These are phyloP conservation scores for Rheum nobile DNA, from an alignment of 148 eudicot species.

Conservation along the genomic window DNA sequence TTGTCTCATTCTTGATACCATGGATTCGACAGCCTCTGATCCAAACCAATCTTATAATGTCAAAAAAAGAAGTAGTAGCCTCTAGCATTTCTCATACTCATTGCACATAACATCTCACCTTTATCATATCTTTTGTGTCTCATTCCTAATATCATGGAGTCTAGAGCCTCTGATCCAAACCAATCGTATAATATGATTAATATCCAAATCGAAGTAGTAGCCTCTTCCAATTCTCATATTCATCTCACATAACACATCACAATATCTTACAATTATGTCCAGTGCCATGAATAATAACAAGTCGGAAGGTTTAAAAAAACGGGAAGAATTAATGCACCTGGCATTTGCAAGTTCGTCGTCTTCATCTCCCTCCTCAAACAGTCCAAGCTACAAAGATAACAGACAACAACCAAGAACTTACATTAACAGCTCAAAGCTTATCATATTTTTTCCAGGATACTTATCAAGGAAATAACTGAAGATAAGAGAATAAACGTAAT, in stretches of 20 bases:
- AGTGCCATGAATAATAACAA: not conserved
- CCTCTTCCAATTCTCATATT: not conserved
- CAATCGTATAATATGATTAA: not conserved
- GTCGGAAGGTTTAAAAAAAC: not conserved
- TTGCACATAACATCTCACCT: not conserved
- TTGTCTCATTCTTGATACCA: too few relatives aligned
- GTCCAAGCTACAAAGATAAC: conserved; percentile 40
- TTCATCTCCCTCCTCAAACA: conserved; percentile 36
- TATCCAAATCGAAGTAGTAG: not conserved
- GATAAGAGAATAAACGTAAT: not conserved
- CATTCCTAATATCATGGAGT: not conserved
- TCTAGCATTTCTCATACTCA: not conserved
- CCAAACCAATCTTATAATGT: too few relatives aligned
- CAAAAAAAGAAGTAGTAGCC: not conserved
- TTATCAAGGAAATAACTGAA: not conserved
- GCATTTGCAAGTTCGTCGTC: conserved; percentile 24
- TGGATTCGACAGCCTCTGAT: too few relatives aligned
- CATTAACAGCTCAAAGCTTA: not conserved
- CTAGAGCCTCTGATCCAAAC: not conserved
- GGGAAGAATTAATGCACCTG: conserved; percentile 26
- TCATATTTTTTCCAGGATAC: not conserved
- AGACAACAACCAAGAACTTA: conserved; percentile 6
- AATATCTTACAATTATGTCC: not conserved
- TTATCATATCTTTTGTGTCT: not conserved
- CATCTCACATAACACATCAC: not conserved